Percentiles rank a stretch among this genome's conserved stretches.
Evolutionary conservation across 2,329 filamentous ascomycete species (phyloP).

Genomic region (Beauveria asiatica): DNA sequence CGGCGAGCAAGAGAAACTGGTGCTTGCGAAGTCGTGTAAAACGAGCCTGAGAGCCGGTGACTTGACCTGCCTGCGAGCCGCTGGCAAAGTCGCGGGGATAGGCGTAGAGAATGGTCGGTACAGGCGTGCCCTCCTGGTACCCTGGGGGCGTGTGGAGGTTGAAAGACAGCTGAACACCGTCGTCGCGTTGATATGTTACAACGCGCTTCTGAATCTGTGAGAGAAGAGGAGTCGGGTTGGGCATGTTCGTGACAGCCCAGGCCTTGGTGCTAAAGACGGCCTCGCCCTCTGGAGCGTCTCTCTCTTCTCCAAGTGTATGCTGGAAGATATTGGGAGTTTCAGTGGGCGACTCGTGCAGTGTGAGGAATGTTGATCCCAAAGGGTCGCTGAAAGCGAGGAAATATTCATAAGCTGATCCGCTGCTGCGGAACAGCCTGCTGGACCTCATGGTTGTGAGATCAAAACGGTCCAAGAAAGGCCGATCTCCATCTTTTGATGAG

Average conservation of each 20-base stretch:
- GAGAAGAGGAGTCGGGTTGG: slow-evolving; percentile 38
- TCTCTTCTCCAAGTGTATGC: neutral
- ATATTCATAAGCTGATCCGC: neutral
- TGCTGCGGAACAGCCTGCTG: slow-evolving; percentile 5
- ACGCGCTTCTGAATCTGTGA: slow-evolving; percentile 37
- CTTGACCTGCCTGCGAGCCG: slow-evolving; percentile 1
- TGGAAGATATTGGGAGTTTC: slow-evolving; percentile 3
- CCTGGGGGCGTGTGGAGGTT: slow-evolving; percentile 5
- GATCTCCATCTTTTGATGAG: slow-evolving; percentile 1
- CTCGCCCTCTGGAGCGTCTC: neutral
- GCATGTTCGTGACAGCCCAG: neutral
- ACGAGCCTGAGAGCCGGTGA: neutral
- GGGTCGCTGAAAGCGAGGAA: neutral
- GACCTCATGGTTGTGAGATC: neutral
- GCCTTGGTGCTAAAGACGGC: neutral
- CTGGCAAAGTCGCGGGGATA: slow-evolving; percentile 5
- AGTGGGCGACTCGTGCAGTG: neutral
- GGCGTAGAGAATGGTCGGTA: slow-evolving; percentile 7
- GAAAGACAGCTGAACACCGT: slow-evolving; percentile 3
- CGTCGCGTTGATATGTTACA: slow-evolving; percentile 4
- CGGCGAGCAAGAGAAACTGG: slow-evolving; percentile 1
- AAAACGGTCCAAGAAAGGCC: slow-evolving; percentile 4
- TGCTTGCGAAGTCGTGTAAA: slow-evolving; percentile 2
- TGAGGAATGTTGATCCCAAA: neutral
- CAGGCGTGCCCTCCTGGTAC: slow-evolving; percentile 1